Evolutionary conservation across 1,139 yeast genomes (phyloP).

Genomic region (Suhomyces bokatorum): DNA sequence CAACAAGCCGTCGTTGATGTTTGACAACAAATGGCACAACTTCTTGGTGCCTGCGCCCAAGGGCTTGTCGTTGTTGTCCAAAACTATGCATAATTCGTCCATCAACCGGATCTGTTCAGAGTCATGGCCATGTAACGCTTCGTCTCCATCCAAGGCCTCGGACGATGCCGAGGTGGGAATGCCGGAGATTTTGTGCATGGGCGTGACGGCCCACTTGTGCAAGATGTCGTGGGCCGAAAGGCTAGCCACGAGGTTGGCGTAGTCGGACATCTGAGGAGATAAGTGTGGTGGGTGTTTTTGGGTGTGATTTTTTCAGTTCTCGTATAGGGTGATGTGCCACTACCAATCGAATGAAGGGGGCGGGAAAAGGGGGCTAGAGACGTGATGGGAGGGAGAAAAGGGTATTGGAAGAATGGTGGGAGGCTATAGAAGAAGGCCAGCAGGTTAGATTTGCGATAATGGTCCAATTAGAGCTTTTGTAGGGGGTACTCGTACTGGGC

Average conservation of each 20-base stretch:
- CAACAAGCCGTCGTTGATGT: constrained; percentile 78
- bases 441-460: neutral
- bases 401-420: neutral
- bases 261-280: constrained; percentile 26
- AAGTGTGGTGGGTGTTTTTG: neutral
- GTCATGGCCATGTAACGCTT: constrained; percentile 78
- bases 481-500: too few species aligned
- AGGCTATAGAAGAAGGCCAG: neutral
- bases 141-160: constrained; percentile 26
- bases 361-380: neutral
- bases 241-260: constrained; percentile 54
- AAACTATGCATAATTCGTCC: constrained; percentile 95
- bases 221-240: constrained; percentile 53
- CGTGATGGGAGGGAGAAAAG: neutral
- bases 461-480: neutral
- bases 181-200: constrained; percentile 51
- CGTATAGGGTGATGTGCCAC: constrained; percentile 2
- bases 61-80: constrained; percentile 84
- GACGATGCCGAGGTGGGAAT: constrained; percentile 33
- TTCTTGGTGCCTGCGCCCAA: constrained; percentile 94
- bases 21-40: constrained; percentile 85
- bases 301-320: neutral
- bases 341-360: neutral
- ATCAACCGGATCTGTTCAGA: constrained; percentile 90
- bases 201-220: constrained; percentile 58